Evolutionary conservation across 176 grass and related monocot genomes (phyloP).

Genomic region (Guadua angustifolia): DNA sequence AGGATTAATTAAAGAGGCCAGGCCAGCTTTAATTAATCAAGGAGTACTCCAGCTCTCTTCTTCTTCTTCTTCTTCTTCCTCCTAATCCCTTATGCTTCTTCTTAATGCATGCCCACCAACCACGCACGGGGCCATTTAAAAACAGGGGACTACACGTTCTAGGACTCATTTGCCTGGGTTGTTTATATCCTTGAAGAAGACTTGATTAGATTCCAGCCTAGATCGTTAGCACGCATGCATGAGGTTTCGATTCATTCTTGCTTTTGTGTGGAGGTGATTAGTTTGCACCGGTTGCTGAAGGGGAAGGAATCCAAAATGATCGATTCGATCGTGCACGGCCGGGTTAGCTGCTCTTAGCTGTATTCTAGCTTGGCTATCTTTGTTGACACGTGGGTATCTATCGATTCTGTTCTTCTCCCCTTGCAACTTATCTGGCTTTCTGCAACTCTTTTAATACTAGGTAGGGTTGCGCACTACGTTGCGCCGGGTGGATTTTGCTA

Average conservation of each 20-base stretch:
- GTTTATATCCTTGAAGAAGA: neutral
- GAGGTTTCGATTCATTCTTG: neutral
- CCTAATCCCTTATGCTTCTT: neutral
- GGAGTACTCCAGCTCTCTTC: too few relatives aligned
- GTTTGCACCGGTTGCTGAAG: neutral
- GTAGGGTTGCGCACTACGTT: too few relatives aligned
- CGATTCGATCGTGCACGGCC: neutral
- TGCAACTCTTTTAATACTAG: neutral
- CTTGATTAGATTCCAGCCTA: constrained; percentile 46
- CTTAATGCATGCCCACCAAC: constrained; percentile 7
- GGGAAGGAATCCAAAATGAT: constrained; percentile 33
- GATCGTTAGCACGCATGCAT: neutral
- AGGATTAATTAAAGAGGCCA: neutral
- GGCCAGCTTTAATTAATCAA: neutral
- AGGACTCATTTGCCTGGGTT: constrained; percentile 8
- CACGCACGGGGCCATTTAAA: constrained; percentile 13
- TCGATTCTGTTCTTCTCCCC: neutral
- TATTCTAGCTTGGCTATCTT: neutral
- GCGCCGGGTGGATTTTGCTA: too few relatives aligned
- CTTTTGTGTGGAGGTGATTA: neutral
- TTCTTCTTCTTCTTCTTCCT: neutral
- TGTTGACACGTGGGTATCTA: neutral
- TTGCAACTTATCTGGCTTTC: neutral
- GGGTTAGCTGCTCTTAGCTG: constrained; percentile 2
- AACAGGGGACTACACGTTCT: constrained; percentile 36